Evolutionary conservation across 2,329 filamentous ascomycete genomes (phyloP).

Genomic region (Epichloe hybrida): DNA sequence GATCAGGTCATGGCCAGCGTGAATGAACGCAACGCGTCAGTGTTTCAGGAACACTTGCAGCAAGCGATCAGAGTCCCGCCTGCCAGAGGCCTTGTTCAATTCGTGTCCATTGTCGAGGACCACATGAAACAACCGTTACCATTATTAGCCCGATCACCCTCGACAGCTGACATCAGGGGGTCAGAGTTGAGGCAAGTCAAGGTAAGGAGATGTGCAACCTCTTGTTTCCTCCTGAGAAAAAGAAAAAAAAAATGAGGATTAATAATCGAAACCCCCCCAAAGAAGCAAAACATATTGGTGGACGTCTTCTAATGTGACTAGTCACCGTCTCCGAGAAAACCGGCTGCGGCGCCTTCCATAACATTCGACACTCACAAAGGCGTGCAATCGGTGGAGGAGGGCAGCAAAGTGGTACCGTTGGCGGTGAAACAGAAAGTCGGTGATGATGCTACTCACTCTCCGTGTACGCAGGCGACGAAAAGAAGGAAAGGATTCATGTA

Average conservation of each 20-base stretch:
- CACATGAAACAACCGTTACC: constrained; percentile 42
- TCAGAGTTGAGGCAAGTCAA: not conserved
- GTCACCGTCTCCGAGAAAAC: not conserved
- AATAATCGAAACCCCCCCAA: no score
- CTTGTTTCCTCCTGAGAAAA: not conserved
- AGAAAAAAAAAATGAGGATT: no score
- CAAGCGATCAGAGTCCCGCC: constrained; percentile 54
- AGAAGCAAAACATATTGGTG: not conserved
- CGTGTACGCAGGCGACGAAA: not conserved
- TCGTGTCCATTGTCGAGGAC: constrained; percentile 55
- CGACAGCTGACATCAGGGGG: not conserved
- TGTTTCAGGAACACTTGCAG: constrained; percentile 64
- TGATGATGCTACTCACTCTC: not conserved
- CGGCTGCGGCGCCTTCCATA: not conserved
- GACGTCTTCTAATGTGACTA: not conserved
- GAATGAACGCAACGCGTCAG: constrained; percentile 68
- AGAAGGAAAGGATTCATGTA: constrained; percentile 9
- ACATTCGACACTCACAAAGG: not conserved
- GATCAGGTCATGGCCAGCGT: constrained; percentile 55
- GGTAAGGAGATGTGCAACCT: not conserved
- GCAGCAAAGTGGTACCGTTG: not conserved
- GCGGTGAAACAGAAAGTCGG: not conserved
- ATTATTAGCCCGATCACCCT: not conserved
- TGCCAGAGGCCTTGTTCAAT: constrained; percentile 59
- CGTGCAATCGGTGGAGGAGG: not conserved